Percentiles rank a stretch among this genome's conserved stretches.
Conservation (phyloP, 805 yeast species). For the Myxozyma geophila region DNA sequence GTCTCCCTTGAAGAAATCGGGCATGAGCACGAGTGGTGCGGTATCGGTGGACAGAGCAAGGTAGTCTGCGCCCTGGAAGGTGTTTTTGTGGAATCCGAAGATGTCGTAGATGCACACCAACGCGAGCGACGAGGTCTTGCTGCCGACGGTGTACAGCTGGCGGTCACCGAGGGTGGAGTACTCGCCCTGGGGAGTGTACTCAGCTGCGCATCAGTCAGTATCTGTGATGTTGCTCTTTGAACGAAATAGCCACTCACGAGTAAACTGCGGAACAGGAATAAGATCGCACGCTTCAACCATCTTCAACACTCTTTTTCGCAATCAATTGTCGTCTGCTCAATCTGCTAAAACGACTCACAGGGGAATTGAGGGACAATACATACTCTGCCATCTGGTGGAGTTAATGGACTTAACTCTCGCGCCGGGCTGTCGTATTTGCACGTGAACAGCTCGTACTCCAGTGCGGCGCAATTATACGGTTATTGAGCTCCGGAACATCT, state of each 20-base stretch:
- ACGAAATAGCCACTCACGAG: constrained; percentile 10
- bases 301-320: neutral
- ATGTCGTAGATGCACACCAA: constrained; percentile 33
- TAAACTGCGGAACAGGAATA: constrained; percentile 27
- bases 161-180: constrained; percentile 10
- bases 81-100: constrained; percentile 33
- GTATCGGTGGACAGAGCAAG: constrained; percentile 18
- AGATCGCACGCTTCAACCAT: constrained; percentile 31
- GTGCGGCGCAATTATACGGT: neutral
- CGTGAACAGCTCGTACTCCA: neutral
- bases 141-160: constrained; percentile 23
- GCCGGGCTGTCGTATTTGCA: neutral
- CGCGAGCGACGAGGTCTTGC: constrained; percentile 16
- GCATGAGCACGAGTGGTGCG: constrained; percentile 35
- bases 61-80: constrained; percentile 34
- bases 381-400: no score
- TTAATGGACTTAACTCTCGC: no score
- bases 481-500: neutral
- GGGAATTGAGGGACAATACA: no score
- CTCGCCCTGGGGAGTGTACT: constrained; percentile 27
- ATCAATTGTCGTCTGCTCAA: neutral
- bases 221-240: neutral
- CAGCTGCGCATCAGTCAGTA: constrained; percentile 16
- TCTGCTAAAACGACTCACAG: neutral
- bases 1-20: constrained; percentile 34